phyloP scores from a whole-genome alignment of 2,329 filamentous ascomycete genomes.

The Aspergillus brasiliensis region DNA sequence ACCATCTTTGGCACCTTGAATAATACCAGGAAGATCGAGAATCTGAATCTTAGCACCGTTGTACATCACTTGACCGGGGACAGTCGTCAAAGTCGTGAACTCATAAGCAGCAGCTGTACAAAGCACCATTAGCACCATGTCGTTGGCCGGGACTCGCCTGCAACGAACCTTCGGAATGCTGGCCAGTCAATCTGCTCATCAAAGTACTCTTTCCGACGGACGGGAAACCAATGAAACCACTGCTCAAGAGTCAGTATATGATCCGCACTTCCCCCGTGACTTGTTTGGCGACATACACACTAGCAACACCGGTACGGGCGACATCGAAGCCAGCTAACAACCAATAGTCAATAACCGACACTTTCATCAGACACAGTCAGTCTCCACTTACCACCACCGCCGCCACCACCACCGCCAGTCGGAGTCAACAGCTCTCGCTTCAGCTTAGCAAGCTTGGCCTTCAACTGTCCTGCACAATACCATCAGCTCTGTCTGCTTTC shows the following conservation, averaged over 20 bases:
- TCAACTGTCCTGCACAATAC: conserved; percentile 68
- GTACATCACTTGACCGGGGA: conserved; percentile 93
- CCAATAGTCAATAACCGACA: conserved; percentile 10
- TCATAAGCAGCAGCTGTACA: conserved; percentile 82
- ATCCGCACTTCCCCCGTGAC: not conserved
- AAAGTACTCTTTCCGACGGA: conserved; percentile 98
- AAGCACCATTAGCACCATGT: conserved; percentile 23
- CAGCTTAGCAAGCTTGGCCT: conserved; percentile 96
- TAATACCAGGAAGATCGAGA: conserved; percentile 97
- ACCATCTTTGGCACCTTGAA: conserved; percentile 96
- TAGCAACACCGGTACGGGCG: conserved; percentile 93
- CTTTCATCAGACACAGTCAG: conserved; percentile 16
- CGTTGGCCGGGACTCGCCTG: not conserved
- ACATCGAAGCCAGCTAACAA: conserved; percentile 83
- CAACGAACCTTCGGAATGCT: conserved; percentile 78
- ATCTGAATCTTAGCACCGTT: conserved; percentile 98
- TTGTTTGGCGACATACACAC: conserved; percentile 59
- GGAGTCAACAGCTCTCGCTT: conserved; percentile 95
- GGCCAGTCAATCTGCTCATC: conserved; percentile 91
- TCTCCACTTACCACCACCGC: conserved; percentile 54
- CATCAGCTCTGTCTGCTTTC: conserved; percentile 24
- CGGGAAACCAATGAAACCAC: conserved; percentile 94
- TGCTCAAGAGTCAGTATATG: conserved; percentile 23
- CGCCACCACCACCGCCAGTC: conserved; percentile 74
- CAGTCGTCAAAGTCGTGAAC: conserved; percentile 96